Conservation (phyloP, 2,329 filamentous ascomycete species). For the Pyricularia grisea region DNA sequence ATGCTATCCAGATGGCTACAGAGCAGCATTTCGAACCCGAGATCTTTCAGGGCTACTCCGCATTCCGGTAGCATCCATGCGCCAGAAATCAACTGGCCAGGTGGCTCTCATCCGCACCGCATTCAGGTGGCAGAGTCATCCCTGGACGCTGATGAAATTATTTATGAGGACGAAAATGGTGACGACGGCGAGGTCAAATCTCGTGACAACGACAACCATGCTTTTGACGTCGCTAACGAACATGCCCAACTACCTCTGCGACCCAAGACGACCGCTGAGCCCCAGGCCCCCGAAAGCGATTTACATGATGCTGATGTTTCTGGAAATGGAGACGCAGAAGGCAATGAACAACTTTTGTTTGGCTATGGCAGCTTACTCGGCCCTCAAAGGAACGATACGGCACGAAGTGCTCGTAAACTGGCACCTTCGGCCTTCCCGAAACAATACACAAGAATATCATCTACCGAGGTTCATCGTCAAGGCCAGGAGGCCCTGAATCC, state of each 20-base stretch:
- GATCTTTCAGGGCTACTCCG: not conserved
- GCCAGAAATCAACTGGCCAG: not conserved
- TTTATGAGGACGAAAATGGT: constrained; percentile 1
- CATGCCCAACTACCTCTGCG: not conserved
- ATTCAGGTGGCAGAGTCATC: constrained; percentile 1
- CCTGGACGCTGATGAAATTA: constrained; percentile 4
- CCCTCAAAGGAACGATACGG: not conserved
- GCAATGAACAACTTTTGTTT: not conserved
- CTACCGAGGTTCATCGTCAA: not conserved
- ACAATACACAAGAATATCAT: not conserved
- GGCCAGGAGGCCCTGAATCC: not conserved
- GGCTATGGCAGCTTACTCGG: not conserved
- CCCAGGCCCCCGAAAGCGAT: not conserved
- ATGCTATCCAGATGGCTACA: constrained; percentile 4
- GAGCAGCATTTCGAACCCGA: not conserved
- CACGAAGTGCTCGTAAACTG: not conserved
- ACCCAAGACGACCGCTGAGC: not conserved
- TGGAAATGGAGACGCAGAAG: not conserved
- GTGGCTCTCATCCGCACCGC: not conserved
- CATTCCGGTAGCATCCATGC: not conserved
- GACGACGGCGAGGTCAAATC: not conserved
- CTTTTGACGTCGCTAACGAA: not conserved
- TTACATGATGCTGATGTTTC: constrained; percentile 5
- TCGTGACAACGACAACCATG: not conserved
- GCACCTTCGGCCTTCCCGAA: not conserved